These are phyloP conservation scores for Hydnomerulius pinastri DNA, from an alignment of 768 basidiomycete species.

Conservation along the genomic window DNA sequence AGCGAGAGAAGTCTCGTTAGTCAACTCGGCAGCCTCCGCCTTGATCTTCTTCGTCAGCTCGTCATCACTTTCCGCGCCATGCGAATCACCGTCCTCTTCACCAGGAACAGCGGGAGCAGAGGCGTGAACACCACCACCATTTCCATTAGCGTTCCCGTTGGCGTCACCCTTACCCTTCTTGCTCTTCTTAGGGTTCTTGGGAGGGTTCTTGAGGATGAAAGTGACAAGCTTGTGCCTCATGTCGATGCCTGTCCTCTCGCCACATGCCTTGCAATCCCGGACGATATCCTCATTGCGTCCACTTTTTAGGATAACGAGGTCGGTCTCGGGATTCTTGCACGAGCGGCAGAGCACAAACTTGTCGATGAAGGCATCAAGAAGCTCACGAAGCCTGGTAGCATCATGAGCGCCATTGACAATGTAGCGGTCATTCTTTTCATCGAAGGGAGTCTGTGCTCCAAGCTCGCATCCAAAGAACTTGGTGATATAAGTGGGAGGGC, in stretches of 20 bases:
- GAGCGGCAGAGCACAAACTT: slow-evolving; percentile 96
- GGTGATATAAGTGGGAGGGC: slow-evolving; percentile 94
- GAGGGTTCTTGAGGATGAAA: slow-evolving; percentile 97
- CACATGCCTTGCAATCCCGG: slow-evolving; percentile 98
- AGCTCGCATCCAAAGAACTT: slow-evolving; percentile 99
- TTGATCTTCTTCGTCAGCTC: slow-evolving; percentile 90
- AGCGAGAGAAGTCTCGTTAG: slow-evolving; percentile 56
- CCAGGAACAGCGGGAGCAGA: slow-evolving; percentile 39
- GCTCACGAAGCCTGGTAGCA: slow-evolving; percentile 86
- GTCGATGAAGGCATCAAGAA: slow-evolving; percentile 96
- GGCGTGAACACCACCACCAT: slow-evolving; percentile 46
- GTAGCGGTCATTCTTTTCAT: slow-evolving; percentile 96
- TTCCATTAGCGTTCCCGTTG: slow-evolving; percentile 53
- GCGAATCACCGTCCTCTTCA: slow-evolving; percentile 42
- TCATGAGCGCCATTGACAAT: slow-evolving; percentile 99
- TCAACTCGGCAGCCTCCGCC: slow-evolving; percentile 81
- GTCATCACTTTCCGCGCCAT: slow-evolving; percentile 78
- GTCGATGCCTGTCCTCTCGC: slow-evolving; percentile 87
- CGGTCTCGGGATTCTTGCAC: slow-evolving; percentile 99
- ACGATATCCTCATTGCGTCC: slow-evolving; percentile 84
- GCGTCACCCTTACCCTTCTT: slow-evolving; percentile 54
- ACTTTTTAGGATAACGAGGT: slow-evolving; percentile 84
- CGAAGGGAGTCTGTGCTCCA: slow-evolving; percentile 94
- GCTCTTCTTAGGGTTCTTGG: slow-evolving; percentile 79
- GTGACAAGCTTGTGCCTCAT: slow-evolving; percentile 97